Base-by-base conservation (phyloP, 371 early-diverging fungal genomes). In the Choanephora cucurbitarum region DNA sequence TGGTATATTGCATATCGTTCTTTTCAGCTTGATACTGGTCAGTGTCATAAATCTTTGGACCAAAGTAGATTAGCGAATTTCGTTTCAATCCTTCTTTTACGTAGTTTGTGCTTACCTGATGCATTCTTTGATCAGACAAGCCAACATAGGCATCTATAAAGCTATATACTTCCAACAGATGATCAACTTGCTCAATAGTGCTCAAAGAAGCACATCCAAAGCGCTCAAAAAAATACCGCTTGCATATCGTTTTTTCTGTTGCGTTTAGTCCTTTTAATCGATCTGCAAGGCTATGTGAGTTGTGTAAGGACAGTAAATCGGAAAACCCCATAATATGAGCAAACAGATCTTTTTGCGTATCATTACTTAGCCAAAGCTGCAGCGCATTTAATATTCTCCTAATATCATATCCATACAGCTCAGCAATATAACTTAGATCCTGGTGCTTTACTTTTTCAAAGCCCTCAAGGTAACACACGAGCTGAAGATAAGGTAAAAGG, bases 301-400 rank as follows among this genome's bases (percentile, higher is more conserved):
- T 40, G 0, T 9, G 24, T 1, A 5, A 5, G 3, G 40, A 0
- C 14, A 57, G 21, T 28, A 45, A 15, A 5, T 52, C 47, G 5
- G 32, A 8, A 33, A 53, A 57, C 23, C 57, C 54, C 44, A 60
- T 44, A 8, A 49, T 21, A 37, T 41, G 45, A 18, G 58, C 64
- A 63, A 63, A 58, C 5, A 55, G 33, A 21, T 47, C 42, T 56
- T 23, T 19, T 42, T 48, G 37, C 18, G 42, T 49, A n/a, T 55
- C 50, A 18, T 44, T 40, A 42, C 51, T 55, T 31, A 69, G 61
- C 69, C 72, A 71, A 3, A 75, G 41, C 37, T 75, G 64, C 15
- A 75, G 60, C 7, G 67, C 67, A 31, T 64, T 46, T n/a, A 75
- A 51, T 7, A 75, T 43, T 45, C 54, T 52, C 44, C 75, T 59